Conservation (phyloP, 148 eudicot genomes). For the Rhododendron simsii region DNA sequence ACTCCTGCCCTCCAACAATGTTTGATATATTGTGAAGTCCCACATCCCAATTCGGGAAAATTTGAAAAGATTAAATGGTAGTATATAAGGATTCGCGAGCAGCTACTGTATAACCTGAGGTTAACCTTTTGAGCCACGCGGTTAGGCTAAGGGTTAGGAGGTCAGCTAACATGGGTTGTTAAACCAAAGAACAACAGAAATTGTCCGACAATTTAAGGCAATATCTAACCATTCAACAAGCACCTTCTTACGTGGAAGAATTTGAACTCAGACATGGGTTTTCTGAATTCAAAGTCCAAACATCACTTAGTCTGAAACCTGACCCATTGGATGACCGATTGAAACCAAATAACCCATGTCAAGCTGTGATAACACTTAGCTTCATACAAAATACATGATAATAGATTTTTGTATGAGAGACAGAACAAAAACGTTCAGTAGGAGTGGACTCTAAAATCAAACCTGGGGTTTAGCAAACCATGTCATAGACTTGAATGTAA, state of each 20-base stretch:
- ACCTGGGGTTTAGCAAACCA: slow-evolving; percentile 99
- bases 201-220: background rate
- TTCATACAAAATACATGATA: background rate
- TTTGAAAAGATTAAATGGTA: too few species aligned
- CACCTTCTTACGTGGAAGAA: background rate
- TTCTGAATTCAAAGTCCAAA: background rate
- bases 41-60: too few species aligned
- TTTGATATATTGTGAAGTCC: background rate
- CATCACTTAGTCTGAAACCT: background rate
- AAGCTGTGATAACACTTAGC: background rate
- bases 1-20: background rate
- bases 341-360: background rate
- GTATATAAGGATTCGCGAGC: too few species aligned
- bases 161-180: too few species aligned
- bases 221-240: background rate
- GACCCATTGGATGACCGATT: background rate
- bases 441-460: slow-evolving; percentile 5
- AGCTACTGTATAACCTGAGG: too few species aligned
- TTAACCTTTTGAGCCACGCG: too few species aligned
- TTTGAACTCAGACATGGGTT: background rate
- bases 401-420: background rate
- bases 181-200: background rate
- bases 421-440: background rate
- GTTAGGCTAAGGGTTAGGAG: too few species aligned
- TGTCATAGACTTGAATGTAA: slow-evolving; percentile 94